Evolutionary conservation across 2,329 filamentous ascomycete species (phyloP).

Genomic region (Emmonsiellopsis sp.): DNA sequence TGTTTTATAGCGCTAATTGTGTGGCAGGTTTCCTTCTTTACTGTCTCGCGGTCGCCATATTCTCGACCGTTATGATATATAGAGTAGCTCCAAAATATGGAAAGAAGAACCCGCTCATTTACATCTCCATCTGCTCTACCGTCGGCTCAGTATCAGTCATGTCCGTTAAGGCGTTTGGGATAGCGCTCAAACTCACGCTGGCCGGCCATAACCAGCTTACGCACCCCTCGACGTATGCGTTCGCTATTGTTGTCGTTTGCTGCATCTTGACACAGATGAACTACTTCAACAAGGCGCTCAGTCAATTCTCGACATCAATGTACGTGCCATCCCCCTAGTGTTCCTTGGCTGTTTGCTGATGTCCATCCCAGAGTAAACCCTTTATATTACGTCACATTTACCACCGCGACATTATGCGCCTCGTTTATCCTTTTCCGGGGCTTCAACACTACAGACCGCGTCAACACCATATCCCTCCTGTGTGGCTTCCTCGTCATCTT

Average conservation of each 20-base stretch:
- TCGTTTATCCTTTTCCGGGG: slow-evolving; percentile 94
- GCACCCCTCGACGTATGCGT: slow-evolving; percentile 93
- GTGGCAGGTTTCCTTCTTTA: slow-evolving; percentile 77
- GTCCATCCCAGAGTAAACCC: slow-evolving; percentile 66
- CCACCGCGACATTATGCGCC: slow-evolving; percentile 83
- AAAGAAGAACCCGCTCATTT: slow-evolving; percentile 92
- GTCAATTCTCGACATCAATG: slow-evolving; percentile 96
- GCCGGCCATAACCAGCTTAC: slow-evolving; percentile 90
- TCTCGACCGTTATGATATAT: slow-evolving; percentile 94
- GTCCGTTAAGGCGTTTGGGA: slow-evolving; percentile 97
- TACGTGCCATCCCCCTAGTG: slow-evolving; percentile 41
- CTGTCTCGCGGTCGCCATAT: slow-evolving; percentile 67
- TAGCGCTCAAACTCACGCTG: slow-evolving; percentile 91
- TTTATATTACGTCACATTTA: slow-evolving; percentile 96
- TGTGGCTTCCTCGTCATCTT: slow-evolving; percentile 94
- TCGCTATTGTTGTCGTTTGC: slow-evolving; percentile 82
- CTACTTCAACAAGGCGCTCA: slow-evolving; percentile 98
- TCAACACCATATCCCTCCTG: slow-evolving; percentile 86
- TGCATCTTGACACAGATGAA: slow-evolving; percentile 99
- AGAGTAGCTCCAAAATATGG: slow-evolving; percentile 80
- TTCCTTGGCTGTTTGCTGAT: neutral
- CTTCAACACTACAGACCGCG: slow-evolving; percentile 87
- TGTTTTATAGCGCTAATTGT: slow-evolving; percentile 5
- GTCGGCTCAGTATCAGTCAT: slow-evolving; percentile 97
- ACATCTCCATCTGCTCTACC: slow-evolving; percentile 94